Base-by-base conservation (phyloP, 768 basidiomycete species). In the Grammothele lineata region DNA sequence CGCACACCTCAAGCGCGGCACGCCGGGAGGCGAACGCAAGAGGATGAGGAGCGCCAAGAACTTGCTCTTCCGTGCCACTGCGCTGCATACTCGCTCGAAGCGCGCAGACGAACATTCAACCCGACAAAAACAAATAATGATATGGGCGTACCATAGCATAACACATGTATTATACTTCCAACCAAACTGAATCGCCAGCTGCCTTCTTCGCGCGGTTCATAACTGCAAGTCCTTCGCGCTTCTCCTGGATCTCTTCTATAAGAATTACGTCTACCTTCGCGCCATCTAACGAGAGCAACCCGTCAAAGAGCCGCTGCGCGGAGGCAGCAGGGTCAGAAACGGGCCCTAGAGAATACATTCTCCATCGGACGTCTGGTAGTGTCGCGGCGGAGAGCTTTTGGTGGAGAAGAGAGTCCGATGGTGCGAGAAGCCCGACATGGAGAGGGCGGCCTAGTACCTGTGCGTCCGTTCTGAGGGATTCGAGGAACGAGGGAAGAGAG, bases 191-290 rank as follows among this genome's bases (percentile, higher is more conserved):
- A 40, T 84, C 78, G 4, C 84, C 80, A 6, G 93, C 92, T 1
- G 95, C 94, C 62, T 97, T 97, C 51, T 78, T 77, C 21, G 93
- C 81, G 15, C 95, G 77, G 64, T 98, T 96, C 92, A 96, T 97
- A 23, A 97, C 79, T 5, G 95, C 95, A 23, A 96, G 66, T 0
- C 95, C 95, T 58, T 96, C 85, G 27, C 80, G 76, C 23, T 76
- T 78, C 64, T 96, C 91, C 32, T 72, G 66, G 8, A 94, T 74
- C 51, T 86, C 92, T 65, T 97, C 93, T 46, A 95, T 77, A 11
- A 95, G 62, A 54, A 98, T 95, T 42, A 83, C 58, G 58, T 91
- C 83, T 2, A 91, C 92, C 4, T 84, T 85, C 40, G 76, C 72
- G 21, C 62, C 69, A 50, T 98, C 95, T 27, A 97, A 70, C 2